Percentiles rank a stretch among this genome's conserved stretches.
These are phyloP conservation scores for Avena eriantha DNA, from an alignment of 176 grass and related monocot species.

Conservation along the genomic window DNA sequence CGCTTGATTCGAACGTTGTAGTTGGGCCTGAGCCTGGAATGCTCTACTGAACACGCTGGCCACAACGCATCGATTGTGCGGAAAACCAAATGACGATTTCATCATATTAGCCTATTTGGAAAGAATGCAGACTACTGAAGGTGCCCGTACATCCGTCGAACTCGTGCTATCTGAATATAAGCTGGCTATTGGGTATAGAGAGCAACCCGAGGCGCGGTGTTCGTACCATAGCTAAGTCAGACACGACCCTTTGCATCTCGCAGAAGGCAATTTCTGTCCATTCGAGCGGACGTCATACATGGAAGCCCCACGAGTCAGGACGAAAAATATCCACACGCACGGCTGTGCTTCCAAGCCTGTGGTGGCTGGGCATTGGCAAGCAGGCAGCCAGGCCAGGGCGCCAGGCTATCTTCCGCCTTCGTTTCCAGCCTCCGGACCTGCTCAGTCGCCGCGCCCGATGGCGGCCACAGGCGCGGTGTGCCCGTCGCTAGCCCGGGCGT, in stretches of 20 bases:
- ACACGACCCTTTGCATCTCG: neutral
- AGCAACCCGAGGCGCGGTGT: too few species aligned
- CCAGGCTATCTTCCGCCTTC: slow-evolving; percentile 28
- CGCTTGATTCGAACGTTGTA: too few species aligned
- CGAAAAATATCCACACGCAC: slow-evolving; percentile 41
- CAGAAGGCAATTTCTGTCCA: neutral
- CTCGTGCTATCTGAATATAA: too few species aligned
- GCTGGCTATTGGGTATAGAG: too few species aligned
- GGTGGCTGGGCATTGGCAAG: neutral
- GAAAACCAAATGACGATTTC: too few species aligned
- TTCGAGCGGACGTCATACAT: neutral
- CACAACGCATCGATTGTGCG: too few species aligned
- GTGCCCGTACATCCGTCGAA: too few species aligned
- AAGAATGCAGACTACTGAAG: too few species aligned
- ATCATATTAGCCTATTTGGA: too few species aligned
- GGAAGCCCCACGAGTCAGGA: neutral
- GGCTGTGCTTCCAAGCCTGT: neutral
- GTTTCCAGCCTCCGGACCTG: slow-evolving; percentile 8
- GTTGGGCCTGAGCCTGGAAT: too few species aligned
- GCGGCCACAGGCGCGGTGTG: slow-evolving; percentile 13
- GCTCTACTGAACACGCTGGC: too few species aligned
- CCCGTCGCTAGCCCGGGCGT: slow-evolving; percentile 7
- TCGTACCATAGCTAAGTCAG: too few species aligned
- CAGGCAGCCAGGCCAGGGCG: neutral
- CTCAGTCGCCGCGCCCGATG: slow-evolving; percentile 32